These are phyloP conservation scores for Neoboletus subvelutipes DNA, from an alignment of 768 basidiomycete species.

Conservation along the genomic window DNA sequence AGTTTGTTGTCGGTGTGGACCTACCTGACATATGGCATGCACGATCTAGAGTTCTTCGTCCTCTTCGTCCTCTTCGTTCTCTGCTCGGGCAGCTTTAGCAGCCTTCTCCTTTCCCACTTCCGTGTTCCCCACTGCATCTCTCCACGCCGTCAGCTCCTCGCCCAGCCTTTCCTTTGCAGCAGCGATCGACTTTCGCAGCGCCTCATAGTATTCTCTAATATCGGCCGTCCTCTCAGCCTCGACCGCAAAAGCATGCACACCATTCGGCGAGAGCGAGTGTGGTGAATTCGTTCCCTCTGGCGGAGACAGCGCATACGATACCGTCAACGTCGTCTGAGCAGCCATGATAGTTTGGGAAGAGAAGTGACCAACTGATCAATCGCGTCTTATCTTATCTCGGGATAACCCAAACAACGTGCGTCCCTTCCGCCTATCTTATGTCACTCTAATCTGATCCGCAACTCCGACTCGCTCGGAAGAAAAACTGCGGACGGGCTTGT, in stretches of 20 bases:
- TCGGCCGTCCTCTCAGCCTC: slow-evolving; percentile 17
- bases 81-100: slow-evolving; percentile 41
- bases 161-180: slow-evolving; percentile 57
- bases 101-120: slow-evolving; percentile 62
- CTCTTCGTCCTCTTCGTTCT: slow-evolving; percentile 46
- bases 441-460: background rate
- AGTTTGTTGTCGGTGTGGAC: background rate
- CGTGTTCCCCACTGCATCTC: slow-evolving; percentile 65
- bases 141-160: slow-evolving; percentile 70
- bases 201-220: slow-evolving; percentile 44
- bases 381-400: slow-evolving; percentile 25
- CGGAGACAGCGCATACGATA: slow-evolving; percentile 24
- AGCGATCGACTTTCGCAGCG: slow-evolving; percentile 47
- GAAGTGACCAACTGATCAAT: background rate
- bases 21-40: background rate
- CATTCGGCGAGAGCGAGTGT: slow-evolving; percentile 21
- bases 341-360: slow-evolving; percentile 15
- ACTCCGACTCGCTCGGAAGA: slow-evolving; percentile 13
- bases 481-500: background rate
- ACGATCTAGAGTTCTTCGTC: slow-evolving; percentile 31
- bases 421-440: background rate
- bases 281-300: slow-evolving; percentile 18
- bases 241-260: slow-evolving; percentile 28
- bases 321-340: slow-evolving; percentile 13
- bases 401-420: slow-evolving; percentile 4